phyloP scores from a whole-genome alignment of 495 filamentous ascomycete genomes.

The Chlorociboria aeruginascens region DNA sequence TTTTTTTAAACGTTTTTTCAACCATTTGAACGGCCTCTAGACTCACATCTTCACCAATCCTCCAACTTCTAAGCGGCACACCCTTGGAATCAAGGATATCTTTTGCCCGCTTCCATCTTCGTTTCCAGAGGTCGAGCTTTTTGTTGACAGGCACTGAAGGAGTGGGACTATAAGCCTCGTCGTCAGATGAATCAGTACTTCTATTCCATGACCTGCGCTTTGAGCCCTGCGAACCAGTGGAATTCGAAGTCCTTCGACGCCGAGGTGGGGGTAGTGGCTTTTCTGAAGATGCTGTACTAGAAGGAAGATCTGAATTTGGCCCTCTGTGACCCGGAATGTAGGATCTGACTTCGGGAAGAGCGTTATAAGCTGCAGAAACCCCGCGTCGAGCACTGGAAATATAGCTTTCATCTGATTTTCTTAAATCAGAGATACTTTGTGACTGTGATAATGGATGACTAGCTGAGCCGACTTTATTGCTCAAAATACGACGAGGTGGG shows the following conservation, averaged over 20 bases:
- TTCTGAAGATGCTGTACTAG: constrained; percentile 10
- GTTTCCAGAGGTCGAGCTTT: constrained; percentile 73
- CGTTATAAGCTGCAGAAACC: constrained; percentile 34
- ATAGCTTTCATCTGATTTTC: constrained; percentile 19
- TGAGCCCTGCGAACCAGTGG: constrained; percentile 4
- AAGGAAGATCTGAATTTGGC: constrained; percentile 2
- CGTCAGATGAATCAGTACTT: constrained; percentile 11
- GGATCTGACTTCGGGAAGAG: constrained; percentile 27
- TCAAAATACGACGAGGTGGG: constrained; percentile 4
- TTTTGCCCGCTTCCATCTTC: constrained; percentile 65
- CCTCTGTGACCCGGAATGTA: constrained; percentile 12
- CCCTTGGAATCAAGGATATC: constrained; percentile 53
- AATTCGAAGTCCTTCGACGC: constrained; percentile 14
- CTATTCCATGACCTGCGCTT: not conserved
- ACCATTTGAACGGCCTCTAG: constrained; percentile 38
- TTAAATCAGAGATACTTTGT: constrained; percentile 9
- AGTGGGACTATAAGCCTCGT: constrained; percentile 8
- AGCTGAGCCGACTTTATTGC: not conserved
- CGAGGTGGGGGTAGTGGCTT: constrained; percentile 26
- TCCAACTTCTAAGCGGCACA: constrained; percentile 74
- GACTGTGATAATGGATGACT: constrained; percentile 22
- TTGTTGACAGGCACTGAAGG: constrained; percentile 44
- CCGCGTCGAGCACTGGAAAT: constrained; percentile 24
- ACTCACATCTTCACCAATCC: constrained; percentile 67
- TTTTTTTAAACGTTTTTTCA: constrained; percentile 27